Conservation (phyloP, 306 rosid species). For the Clitoria ternatea region DNA sequence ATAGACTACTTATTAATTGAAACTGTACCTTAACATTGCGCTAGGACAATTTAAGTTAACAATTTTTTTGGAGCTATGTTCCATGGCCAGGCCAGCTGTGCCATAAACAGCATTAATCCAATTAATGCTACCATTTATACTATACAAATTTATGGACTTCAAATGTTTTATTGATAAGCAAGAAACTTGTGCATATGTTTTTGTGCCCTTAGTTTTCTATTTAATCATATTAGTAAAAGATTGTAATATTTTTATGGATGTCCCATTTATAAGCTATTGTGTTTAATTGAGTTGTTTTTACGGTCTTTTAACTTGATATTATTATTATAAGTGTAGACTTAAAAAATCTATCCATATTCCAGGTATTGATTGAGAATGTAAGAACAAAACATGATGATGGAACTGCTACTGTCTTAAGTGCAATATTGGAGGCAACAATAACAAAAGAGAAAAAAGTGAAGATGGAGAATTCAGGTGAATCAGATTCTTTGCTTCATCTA, state of each 20-base stretch:
- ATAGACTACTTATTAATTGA: background rate
- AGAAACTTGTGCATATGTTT: background rate
- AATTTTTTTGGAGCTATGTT: background rate
- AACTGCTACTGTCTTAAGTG: conserved; percentile 62
- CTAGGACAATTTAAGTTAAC: background rate
- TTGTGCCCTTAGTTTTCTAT: conserved; percentile 8
- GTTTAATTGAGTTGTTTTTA: conserved; percentile 7
- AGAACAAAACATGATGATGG: conserved; percentile 63
- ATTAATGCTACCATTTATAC: background rate
- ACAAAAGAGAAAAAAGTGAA: conserved; percentile 55
- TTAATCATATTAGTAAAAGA: background rate
- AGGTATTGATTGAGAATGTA: conserved; percentile 78
- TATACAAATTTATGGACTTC: background rate
- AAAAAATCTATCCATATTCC: conserved; percentile 21
- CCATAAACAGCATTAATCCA: background rate
- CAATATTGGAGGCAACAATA: conserved; percentile 67
- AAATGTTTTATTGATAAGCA: background rate
- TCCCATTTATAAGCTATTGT: background rate
- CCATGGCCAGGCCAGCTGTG: background rate
- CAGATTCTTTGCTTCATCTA: conserved; percentile 6
- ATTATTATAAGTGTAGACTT: conserved; percentile 13
- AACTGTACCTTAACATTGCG: background rate
- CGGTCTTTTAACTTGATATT: conserved; percentile 1
- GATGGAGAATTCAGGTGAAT: conserved; percentile 63
- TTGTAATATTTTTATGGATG: conserved; percentile 15